phyloP scores from a whole-genome alignment of 768 basidiomycete genomes.

The Rhodotorula paludigena region DNA sequence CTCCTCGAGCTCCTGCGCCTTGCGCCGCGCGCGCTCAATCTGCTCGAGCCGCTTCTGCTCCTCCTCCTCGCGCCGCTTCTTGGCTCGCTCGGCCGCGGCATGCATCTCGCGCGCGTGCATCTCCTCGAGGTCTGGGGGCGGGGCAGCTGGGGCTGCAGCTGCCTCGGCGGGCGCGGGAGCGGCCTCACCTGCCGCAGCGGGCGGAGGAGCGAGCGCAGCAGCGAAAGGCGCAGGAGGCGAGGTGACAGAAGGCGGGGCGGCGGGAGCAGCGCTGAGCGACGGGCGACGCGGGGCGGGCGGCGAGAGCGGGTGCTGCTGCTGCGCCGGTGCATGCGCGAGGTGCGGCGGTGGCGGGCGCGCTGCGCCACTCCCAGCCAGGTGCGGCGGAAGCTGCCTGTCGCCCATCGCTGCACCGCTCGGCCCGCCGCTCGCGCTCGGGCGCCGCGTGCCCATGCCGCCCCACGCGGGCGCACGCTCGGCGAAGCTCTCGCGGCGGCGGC shows the following conservation, averaged over 20 bases:
- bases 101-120: constrained; percentile 58
- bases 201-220: background rate
- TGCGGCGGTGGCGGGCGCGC: background rate
- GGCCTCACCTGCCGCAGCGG: background rate
- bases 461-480: background rate
- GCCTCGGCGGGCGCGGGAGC: background rate
- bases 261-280: background rate
- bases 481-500: background rate
- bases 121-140: constrained; percentile 42
- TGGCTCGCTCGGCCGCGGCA: constrained; percentile 73
- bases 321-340: background rate
- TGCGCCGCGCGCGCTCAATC: constrained; percentile 71
- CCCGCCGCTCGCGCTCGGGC: background rate
- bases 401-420: constrained; percentile 13
- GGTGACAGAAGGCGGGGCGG: background rate
- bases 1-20: constrained; percentile 52
- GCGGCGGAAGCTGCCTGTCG: constrained; percentile 59
- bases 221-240: background rate
- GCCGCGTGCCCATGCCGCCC: background rate
- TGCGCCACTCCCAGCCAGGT: constrained; percentile 45
- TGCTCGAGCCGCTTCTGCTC: constrained; percentile 76
- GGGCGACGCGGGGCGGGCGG: background rate
- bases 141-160: constrained; percentile 43
- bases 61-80: constrained; percentile 70
- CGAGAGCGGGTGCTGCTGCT: background rate